phyloP scores from a whole-genome alignment of 2,329 filamentous ascomycete genomes.

The Endothia cerciana region DNA sequence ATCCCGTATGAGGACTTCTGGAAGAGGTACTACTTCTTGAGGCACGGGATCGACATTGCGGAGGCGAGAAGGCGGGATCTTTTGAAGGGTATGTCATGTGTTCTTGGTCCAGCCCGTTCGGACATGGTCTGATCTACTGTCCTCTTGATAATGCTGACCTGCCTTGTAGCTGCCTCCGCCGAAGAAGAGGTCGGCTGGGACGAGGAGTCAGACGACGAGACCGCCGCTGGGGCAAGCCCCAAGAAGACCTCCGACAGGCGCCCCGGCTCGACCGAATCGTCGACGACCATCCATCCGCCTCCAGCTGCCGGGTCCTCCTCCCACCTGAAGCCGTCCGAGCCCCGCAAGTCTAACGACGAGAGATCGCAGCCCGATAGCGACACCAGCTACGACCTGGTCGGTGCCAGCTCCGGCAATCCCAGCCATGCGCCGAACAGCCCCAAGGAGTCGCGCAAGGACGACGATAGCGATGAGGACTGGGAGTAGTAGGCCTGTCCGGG shows the following conservation, averaged over 20 bases:
- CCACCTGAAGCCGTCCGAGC: constrained; percentile 64
- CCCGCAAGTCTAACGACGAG: constrained; percentile 81
- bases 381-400: constrained; percentile 92
- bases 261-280: constrained; percentile 58
- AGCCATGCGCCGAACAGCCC: constrained; percentile 77
- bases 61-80: constrained; percentile 88
- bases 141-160: constrained; percentile 40
- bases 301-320: constrained; percentile 40
- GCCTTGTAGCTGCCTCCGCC: constrained; percentile 61
- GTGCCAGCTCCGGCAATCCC: constrained; percentile 72
- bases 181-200: constrained; percentile 74
- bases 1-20: constrained; percentile 92
- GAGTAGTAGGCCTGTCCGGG: constrained; percentile 54
- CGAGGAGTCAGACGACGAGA: constrained; percentile 55
- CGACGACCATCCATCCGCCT: constrained; percentile 63
- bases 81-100: constrained; percentile 75
- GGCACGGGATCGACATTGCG: constrained; percentile 90
- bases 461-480: constrained; percentile 76
- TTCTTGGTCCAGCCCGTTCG: constrained; percentile 14
- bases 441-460: constrained; percentile 58
- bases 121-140: constrained; percentile 27
- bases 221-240: constrained; percentile 36
- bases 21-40: constrained; percentile 92
- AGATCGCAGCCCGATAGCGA: constrained; percentile 93
- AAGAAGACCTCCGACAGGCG: constrained; percentile 38